phyloP scores from a whole-genome alignment of 306 rosid species.

The Medicago truncatula region DNA sequence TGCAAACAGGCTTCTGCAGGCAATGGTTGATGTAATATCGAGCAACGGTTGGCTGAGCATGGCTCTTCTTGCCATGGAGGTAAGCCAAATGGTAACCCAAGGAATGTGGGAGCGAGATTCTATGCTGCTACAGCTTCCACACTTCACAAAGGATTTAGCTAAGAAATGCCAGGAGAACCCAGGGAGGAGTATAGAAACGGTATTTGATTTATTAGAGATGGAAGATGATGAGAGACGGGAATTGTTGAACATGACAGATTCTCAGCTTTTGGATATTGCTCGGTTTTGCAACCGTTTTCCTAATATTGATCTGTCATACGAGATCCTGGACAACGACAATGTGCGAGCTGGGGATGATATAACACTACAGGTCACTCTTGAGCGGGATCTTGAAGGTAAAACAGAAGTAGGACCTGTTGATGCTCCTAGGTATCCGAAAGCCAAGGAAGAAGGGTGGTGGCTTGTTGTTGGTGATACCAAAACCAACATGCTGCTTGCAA shows the following conservation, averaged over 20 bases:
- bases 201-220: constrained; percentile 18
- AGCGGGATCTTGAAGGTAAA: constrained; percentile 19
- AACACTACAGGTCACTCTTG: constrained; percentile 5
- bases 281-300: constrained; percentile 11
- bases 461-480: constrained; percentile 87
- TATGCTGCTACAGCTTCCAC: constrained; percentile 15
- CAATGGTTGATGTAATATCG: constrained; percentile 95
- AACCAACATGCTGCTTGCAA: constrained; percentile 73
- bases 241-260: constrained; percentile 7
- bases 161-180: constrained; percentile 22
- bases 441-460: constrained; percentile 76
- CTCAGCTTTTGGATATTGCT: constrained; percentile 11
- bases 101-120: constrained; percentile 81
- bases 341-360: constrained; percentile 12
- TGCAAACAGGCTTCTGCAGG: constrained; percentile 86
- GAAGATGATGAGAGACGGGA: constrained; percentile 18
- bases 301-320: constrained; percentile 2
- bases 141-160: constrained; percentile 22
- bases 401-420: constrained; percentile 8
- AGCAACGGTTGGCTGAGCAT: constrained; percentile 92
- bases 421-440: constrained; percentile 18
- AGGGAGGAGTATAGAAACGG: constrained; percentile 7
- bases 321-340: background rate
- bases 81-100: constrained; percentile 95
- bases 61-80: constrained; percentile 91